Conservation (phyloP, 2,329 filamentous ascomycete genomes). For the Catunica adiposa region DNA sequence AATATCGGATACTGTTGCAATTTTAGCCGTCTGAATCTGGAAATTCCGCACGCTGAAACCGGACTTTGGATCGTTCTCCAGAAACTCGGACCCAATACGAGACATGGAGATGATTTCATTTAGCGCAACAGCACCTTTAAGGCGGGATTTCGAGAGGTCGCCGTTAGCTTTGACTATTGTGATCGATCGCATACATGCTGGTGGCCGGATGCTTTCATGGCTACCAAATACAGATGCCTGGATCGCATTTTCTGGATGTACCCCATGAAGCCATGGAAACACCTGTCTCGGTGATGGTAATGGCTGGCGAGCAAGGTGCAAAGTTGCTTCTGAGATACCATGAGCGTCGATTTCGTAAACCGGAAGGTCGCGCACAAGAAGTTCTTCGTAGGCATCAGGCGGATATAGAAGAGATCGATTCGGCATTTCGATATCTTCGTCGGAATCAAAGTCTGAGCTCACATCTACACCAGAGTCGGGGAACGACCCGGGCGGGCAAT, state of each 20-base stretch:
- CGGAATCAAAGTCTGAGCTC: slow-evolving; percentile 24
- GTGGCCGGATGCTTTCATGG: slow-evolving; percentile 50
- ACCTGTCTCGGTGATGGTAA: slow-evolving; percentile 72
- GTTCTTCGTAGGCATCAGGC: slow-evolving; percentile 42
- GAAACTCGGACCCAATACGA: slow-evolving; percentile 31
- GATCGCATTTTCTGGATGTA: slow-evolving; percentile 75
- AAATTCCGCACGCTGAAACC: slow-evolving; percentile 96
- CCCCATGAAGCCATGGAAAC: slow-evolving; percentile 90
- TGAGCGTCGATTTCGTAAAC: slow-evolving; percentile 58
- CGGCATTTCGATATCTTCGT: slow-evolving; percentile 1
- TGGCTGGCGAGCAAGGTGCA: slow-evolving; percentile 61
- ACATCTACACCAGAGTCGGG: background rate
- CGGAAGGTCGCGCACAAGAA: slow-evolving; percentile 36
- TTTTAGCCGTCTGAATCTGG: slow-evolving; percentile 83
- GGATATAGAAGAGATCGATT: slow-evolving; percentile 56
- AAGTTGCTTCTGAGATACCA: slow-evolving; percentile 54
- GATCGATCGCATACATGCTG: slow-evolving; percentile 58
- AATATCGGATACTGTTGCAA: slow-evolving; percentile 77
- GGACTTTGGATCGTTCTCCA: slow-evolving; percentile 70
- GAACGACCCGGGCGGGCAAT: slow-evolving; percentile 9
- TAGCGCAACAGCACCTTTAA: slow-evolving; percentile 71
- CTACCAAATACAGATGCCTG: slow-evolving; percentile 81
- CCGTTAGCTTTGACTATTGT: slow-evolving; percentile 82
- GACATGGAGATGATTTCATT: slow-evolving; percentile 6
- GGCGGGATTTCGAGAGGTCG: slow-evolving; percentile 52